phyloP scores from a whole-genome alignment of 106 monocot genomes.

The Phalaenopsis equestris region DNA sequence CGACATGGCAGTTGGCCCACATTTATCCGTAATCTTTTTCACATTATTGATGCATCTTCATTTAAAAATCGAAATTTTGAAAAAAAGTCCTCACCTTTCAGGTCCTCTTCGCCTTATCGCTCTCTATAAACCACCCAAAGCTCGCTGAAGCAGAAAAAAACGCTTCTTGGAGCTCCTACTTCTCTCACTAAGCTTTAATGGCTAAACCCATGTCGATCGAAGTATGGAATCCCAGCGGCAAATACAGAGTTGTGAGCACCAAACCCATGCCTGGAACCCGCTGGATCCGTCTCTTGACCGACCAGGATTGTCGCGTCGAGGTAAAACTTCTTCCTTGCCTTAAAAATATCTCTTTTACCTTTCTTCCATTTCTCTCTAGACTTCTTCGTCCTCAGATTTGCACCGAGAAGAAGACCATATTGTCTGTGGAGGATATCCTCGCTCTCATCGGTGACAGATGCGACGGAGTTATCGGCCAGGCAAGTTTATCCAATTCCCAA shows the following conservation, averaged over 20 bases:
- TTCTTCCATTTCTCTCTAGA: neutral
- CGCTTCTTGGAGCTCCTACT: neutral
- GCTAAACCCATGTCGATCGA: conserved; percentile 85
- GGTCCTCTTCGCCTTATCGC: conserved; percentile 7
- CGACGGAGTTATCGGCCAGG: conserved; percentile 96
- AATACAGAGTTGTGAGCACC: conserved; percentile 95
- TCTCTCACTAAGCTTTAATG: conserved; percentile 11
- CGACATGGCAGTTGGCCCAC: neutral
- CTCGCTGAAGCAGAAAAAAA: neutral
- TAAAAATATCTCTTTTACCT: neutral
- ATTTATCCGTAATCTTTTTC: conserved; percentile 8
- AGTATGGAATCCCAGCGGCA: conserved; percentile 96
- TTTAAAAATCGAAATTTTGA: too few species aligned
- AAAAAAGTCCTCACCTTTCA: neutral
- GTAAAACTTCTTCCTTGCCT: conserved; percentile 6
- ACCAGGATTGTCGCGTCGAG: conserved; percentile 96
- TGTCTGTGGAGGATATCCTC: conserved; percentile 88
- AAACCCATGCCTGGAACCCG: conserved; percentile 98
- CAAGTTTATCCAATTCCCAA: neutral
- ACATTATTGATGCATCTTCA: neutral
- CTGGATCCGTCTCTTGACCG: conserved; percentile 90
- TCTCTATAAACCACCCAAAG: conserved; percentile 3
- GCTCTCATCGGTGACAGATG: conserved; percentile 86
- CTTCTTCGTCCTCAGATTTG: conserved; percentile 45
- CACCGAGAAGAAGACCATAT: conserved; percentile 93